Percentiles rank a stretch among this genome's conserved stretches.
Conservation (phyloP, 345 rosid genomes). For the Bruguiera parviflora region DNA sequence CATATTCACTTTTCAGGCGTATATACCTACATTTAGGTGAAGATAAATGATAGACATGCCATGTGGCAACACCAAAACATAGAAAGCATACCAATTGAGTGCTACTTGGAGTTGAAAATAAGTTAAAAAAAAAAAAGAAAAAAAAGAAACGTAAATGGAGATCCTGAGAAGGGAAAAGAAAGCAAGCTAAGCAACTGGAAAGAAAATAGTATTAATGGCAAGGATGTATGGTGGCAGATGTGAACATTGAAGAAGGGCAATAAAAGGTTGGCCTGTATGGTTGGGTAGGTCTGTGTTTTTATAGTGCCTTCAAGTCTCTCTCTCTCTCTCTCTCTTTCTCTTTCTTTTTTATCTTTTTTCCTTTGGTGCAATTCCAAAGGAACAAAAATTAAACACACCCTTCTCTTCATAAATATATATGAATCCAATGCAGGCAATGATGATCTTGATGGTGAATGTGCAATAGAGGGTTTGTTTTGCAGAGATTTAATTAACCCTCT, state of each 20-base stretch:
- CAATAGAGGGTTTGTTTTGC: constrained; percentile 22
- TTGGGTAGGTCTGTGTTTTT: constrained; percentile 79
- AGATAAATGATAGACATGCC: constrained; percentile 16
- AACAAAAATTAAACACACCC: background rate
- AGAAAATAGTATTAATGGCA: constrained; percentile 41
- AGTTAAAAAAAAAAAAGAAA: constrained; percentile 13
- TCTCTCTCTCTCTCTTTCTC: constrained; percentile 19
- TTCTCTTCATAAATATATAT: constrained; percentile 10
- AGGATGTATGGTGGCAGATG: constrained; percentile 64
- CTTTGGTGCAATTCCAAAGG: constrained; percentile 24
- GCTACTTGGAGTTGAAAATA: constrained; percentile 46
- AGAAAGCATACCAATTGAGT: constrained; percentile 32
- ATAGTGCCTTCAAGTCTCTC: constrained; percentile 40
- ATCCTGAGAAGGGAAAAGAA: constrained; percentile 51
- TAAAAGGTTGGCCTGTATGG: constrained; percentile 56
- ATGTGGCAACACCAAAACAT: constrained; percentile 23
- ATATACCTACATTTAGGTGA: constrained; percentile 23
- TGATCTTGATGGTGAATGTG: constrained; percentile 48
- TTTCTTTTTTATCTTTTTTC: constrained; percentile 9
- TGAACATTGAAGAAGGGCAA: constrained; percentile 77
- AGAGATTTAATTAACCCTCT: constrained; percentile 37
- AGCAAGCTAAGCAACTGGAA: constrained; percentile 15
- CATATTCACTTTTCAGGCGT: constrained; percentile 23
- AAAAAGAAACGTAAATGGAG: constrained; percentile 14
- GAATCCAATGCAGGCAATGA: constrained; percentile 43